Evolutionary conservation across 139 green algal species (phyloP), one percentile per base, ranked within the genome.

Genomic region (Pleodorina starrii): DNA sequence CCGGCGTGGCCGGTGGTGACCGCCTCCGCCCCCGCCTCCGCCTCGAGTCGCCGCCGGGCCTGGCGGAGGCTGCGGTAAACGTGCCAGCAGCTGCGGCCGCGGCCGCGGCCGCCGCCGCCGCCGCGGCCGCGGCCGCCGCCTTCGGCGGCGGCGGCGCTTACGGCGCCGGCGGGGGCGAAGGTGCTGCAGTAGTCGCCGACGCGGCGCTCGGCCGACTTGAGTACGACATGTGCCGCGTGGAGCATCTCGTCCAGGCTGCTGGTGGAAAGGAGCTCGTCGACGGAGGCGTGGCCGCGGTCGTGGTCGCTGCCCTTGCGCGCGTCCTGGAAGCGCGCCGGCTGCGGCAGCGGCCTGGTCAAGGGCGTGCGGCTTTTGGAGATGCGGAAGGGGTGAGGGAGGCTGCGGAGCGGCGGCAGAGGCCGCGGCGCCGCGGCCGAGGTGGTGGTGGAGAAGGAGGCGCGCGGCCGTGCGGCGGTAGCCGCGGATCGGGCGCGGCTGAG

Each of bases 181-280:
- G 60, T 78, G n/a, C 42, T 50, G 42, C 80, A 87, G 60, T 87
- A 87, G 60, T 77, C 80, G 32, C 59, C 60, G 0, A 87, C n/a
- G 40, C 79, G 38, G 9, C 40, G 79, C 25, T 76, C 79, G 12
- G 79, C 59, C 0, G 40, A 32, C 2, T 7, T 21, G 7, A 86
- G 40, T 5, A 86, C 17, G 11, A 44, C 14, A 57, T 86, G 79
- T 17, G 79, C 79, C 1, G 10, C 17, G 59, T 35, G 79, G 16
- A 63, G 40, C 79, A 75, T 71, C 10, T 75, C 57, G 16, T 75
- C 38, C 0, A 59, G 10, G 57, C 21, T 51, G 57, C 38, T 43
- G 79, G 9, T 43, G 17, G 38, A 9, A 9, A 86, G 51, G 25
- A 75, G 2, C 38, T 44, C 17, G 5, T 57, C 38, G 3, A 75